Percentiles rank a stretch among this genome's conserved stretches.
phyloP scores from a whole-genome alignment of 257 asterid species.

The Scutellaria minor region DNA sequence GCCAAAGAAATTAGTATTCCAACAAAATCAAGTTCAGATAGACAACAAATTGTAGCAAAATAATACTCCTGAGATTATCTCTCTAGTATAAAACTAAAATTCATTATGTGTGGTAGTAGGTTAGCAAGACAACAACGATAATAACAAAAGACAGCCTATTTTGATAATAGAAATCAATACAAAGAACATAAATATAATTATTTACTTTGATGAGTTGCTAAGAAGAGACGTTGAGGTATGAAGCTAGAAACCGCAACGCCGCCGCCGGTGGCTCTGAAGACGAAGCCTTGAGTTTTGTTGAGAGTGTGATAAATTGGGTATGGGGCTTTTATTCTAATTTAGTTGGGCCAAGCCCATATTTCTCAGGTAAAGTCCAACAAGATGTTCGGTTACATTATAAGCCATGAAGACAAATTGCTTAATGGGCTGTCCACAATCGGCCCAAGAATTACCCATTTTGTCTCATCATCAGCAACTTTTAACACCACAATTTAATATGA shows the following conservation, averaged over 20 bases:
- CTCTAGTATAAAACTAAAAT: not conserved
- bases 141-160: not conserved
- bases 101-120: not conserved
- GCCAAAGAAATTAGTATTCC: not conserved
- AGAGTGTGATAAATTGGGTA: not conserved
- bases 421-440: too few relatives aligned
- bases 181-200: not conserved
- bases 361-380: not conserved
- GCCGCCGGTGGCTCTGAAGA: conserved; percentile 28
- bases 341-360: not conserved
- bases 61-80: not conserved
- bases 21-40: not conserved
- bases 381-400: too few relatives aligned
- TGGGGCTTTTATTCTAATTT: not conserved
- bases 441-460: too few relatives aligned
- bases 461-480: too few relatives aligned
- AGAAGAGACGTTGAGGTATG: not conserved
- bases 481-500: too few relatives aligned
- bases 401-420: too few relatives aligned
- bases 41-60: not conserved
- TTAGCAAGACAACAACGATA: conserved; percentile 5
- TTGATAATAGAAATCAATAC: not conserved
- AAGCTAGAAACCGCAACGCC: conserved; percentile 1
- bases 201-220: conserved; percentile 19
- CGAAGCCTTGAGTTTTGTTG: not conserved